phyloP scores from a whole-genome alignment of 352 stramenopile genomes.

The Pythium utonaiense region DNA sequence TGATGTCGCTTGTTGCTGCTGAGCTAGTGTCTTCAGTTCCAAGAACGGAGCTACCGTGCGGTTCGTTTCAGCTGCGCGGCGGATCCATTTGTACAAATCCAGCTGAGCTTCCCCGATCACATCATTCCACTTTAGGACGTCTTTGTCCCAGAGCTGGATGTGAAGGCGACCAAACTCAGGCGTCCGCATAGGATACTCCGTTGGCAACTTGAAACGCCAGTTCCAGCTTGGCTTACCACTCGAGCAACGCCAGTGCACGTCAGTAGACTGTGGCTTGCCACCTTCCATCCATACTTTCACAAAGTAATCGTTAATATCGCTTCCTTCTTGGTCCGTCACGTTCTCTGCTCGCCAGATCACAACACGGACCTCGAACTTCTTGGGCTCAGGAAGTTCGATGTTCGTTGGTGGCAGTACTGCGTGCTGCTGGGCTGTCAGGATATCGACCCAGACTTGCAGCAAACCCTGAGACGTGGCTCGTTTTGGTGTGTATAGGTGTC shows the following conservation, averaged over 20 bases:
- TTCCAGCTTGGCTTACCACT: constrained; percentile 91
- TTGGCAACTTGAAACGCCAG: constrained; percentile 87
- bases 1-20: not conserved
- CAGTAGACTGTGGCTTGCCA: constrained; percentile 50
- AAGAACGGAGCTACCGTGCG: constrained; percentile 56
- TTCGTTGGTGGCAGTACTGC: constrained; percentile 53
- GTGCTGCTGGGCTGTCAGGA: constrained; percentile 75
- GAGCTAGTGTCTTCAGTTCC: constrained; percentile 42
- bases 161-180: constrained; percentile 85
- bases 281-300: constrained; percentile 90
- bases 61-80: constrained; percentile 56
- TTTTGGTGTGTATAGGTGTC: constrained; percentile 77
- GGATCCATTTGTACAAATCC: constrained; percentile 83
- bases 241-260: constrained; percentile 91
- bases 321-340: constrained; percentile 66
- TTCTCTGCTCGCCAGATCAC: constrained; percentile 89
- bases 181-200: constrained; percentile 74
- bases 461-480: constrained; percentile 64
- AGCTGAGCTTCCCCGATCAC: constrained; percentile 83
- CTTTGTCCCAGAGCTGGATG: constrained; percentile 92
- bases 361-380: constrained; percentile 85
- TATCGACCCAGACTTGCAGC: constrained; percentile 88
- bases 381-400: constrained; percentile 58
- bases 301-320: constrained; percentile 91
- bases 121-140: constrained; percentile 92